Base-by-base conservation (phyloP, 345 rosid species). In the Firmiana major region DNA sequence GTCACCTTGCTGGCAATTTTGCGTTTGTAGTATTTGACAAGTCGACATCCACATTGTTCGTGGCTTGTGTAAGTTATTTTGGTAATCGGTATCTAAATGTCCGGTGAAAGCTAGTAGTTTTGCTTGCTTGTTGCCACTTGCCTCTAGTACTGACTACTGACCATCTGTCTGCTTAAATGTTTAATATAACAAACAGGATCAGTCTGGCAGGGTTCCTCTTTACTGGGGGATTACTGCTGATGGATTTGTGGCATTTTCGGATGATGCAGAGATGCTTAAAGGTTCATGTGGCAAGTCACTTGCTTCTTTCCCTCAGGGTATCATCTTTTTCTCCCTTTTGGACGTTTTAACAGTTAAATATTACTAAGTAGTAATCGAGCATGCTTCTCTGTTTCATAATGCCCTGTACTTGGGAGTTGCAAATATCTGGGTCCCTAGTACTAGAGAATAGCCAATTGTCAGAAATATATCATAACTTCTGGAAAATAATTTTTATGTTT, bases 161-260 rank as follows among this genome's bases (percentile, higher is more conserved):
- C 19, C 9, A 68, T 45, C 54, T 16, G 5, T 69, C 16, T 46
- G 73, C 26, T 48, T 16, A 63, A 63, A 3, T 12, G 40, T 28
- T 40, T 69, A 57, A 22, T 51, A 10, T 13, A 34, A 12, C 26
- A 62, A 38, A 46, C 90, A 94, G 98, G 98, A 94, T 74, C 92
- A 87, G 90, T 85, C 58, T 67, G 98, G 97, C 5, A 93, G 90
- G 85, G 97, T 94, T 79, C 94, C 92, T 66, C 90, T 94, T 0
- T 94, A 85, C 48, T 94, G 98, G 98, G 98, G 98, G 65, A 91
- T 93, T 83, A 94, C 98, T 58, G 97, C 98, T 59, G 98, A 94
- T 84, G 95, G 98, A 13, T 83, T 80, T 58, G 93, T 94, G 7
- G 95, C 98, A n/a, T 94, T 94, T 63, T 94, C 97, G 38, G 90